Percentiles rank a stretch among this genome's conserved stretches.
These are phyloP conservation scores for Trichoderma koningiopsis DNA, from an alignment of 2,329 filamentous ascomycete species.

Conservation along the genomic window DNA sequence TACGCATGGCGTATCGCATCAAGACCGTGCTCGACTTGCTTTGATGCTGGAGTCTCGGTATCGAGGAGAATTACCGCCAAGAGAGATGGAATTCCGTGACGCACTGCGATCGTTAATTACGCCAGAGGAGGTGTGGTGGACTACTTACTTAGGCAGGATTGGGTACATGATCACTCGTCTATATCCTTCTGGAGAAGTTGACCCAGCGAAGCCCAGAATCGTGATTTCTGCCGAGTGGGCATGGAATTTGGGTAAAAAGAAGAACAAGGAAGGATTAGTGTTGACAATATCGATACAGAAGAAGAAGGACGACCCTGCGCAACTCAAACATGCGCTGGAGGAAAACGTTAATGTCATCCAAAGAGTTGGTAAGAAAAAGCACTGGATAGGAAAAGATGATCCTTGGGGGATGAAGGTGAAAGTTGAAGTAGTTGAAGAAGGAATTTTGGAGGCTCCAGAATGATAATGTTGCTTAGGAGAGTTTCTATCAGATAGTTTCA, in stretches of 20 bases:
- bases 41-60: conserved; percentile 66
- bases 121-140: conserved; percentile 63
- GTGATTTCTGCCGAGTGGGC: conserved; percentile 46
- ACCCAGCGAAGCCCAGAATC: conserved; percentile 43
- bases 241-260: conserved; percentile 43
- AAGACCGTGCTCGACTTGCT: conserved; percentile 61
- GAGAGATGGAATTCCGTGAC: conserved; percentile 57
- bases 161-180: conserved; percentile 59
- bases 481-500: neutral
- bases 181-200: conserved; percentile 61
- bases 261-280: conserved; percentile 45
- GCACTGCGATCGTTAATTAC: conserved; percentile 57
- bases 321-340: conserved; percentile 45
- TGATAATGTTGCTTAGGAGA: neutral
- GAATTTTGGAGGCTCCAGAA: conserved; percentile 30
- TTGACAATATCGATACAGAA: conserved; percentile 48
- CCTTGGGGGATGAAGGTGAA: conserved; percentile 45
- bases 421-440: conserved; percentile 40
- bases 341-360: conserved; percentile 48
- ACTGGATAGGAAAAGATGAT: conserved; percentile 46
- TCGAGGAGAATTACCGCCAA: conserved; percentile 61
- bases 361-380: conserved; percentile 63
- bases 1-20: conserved; percentile 63
- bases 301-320: conserved; percentile 40
- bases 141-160: conserved; percentile 62